Conservation (phyloP, 352 stramenopile genomes). For the Globisporangium irregulare region DNA sequence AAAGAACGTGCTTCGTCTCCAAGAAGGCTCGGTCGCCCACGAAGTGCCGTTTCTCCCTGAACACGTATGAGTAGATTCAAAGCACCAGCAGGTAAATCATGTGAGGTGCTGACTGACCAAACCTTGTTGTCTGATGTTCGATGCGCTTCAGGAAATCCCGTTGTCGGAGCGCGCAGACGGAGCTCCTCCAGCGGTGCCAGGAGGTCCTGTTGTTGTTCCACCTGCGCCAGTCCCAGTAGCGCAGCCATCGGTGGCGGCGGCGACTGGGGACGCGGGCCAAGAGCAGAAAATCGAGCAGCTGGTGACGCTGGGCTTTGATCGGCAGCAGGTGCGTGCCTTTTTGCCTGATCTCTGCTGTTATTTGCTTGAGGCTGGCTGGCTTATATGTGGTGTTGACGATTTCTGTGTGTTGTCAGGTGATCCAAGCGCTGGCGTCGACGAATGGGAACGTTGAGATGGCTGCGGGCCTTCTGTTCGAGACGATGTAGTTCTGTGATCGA, state of each 20-base stretch:
- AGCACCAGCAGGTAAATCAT: background rate
- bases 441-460: conserved; percentile 81
- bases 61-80: conserved; percentile 33
- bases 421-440: conserved; percentile 61
- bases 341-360: background rate
- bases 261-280: conserved; percentile 16
- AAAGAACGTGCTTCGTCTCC: conserved; percentile 87
- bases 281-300: conserved; percentile 65
- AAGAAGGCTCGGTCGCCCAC: conserved; percentile 60
- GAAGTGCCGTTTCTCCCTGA: conserved; percentile 87
- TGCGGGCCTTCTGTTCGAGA: conserved; percentile 80
- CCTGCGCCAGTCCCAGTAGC: conserved; percentile 17
- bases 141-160: conserved; percentile 58
- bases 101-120: background rate
- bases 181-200: conserved; percentile 21
- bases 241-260: background rate
- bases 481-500: conserved; percentile 25
- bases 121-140: background rate
- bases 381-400: conserved; percentile 3
- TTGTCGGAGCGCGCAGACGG: conserved; percentile 43
- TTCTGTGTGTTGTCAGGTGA: conserved; percentile 37
- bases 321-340: conserved; percentile 39
- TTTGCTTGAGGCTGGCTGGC: background rate
- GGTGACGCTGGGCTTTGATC: conserved; percentile 63
- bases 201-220: conserved; percentile 11